phyloP scores from a whole-genome alignment of 441 rosid species.

The Populus hybrid region DNA sequence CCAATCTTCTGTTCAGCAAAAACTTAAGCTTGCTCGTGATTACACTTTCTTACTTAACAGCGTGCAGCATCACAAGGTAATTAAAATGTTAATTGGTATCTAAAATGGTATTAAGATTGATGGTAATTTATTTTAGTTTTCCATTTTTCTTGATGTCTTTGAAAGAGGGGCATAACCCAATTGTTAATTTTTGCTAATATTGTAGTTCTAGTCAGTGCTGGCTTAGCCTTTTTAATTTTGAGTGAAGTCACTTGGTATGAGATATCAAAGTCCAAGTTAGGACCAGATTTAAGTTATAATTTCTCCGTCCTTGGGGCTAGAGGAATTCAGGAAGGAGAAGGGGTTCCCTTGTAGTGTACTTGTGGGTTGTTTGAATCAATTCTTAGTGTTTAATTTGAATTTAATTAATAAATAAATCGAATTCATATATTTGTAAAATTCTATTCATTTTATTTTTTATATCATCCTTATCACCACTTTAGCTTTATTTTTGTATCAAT shows the following conservation, averaged over 20 bases:
- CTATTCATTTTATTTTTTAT: too few species aligned
- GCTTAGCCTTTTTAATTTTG: background rate
- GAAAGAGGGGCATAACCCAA: background rate
- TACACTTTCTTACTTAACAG: constrained; percentile 34
- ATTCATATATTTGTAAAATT: too few species aligned
- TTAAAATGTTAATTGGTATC: constrained; percentile 54
- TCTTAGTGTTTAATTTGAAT: background rate
- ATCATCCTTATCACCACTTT: background rate
- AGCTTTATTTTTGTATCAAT: too few species aligned
- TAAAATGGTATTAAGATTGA: constrained; percentile 11
- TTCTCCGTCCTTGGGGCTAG: background rate
- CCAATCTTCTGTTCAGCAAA: constrained; percentile 34
- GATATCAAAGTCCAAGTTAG: background rate
- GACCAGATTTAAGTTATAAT: background rate
- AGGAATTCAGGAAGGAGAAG: background rate
- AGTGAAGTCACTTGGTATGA: background rate
- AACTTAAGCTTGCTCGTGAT: constrained; percentile 57
- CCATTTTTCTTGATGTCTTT: background rate
- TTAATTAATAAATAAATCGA: too few species aligned
- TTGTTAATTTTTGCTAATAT: background rate
- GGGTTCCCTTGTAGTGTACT: background rate
- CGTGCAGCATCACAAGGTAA: too few species aligned
- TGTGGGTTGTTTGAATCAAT: background rate
- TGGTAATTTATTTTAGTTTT: background rate
- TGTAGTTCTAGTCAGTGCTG: background rate